A percentile compares a stretch with the other conserved stretches of the same genome.
Evolutionary conservation across 306 rosid genomes (phyloP).

Genomic region (Gillenia trifoliata): DNA sequence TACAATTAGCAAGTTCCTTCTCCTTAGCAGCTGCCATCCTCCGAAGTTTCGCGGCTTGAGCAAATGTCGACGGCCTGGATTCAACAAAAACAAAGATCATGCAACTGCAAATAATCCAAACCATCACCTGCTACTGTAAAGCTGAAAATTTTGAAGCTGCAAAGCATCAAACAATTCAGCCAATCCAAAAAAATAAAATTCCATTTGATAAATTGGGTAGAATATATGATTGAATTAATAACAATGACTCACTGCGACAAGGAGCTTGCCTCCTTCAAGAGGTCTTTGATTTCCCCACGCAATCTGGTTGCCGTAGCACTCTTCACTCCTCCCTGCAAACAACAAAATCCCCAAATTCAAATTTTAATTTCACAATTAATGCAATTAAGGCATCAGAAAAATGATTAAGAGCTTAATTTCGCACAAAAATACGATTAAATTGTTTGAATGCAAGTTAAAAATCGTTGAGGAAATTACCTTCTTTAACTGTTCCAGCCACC

Average conservation of each 20-base stretch:
- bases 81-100: constrained; percentile 13
- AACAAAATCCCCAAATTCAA: neutral
- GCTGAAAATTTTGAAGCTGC: neutral
- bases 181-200: neutral
- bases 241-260: constrained; percentile 69
- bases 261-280: constrained; percentile 70
- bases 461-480: constrained; percentile 29
- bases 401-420: neutral
- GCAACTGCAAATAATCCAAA: neutral
- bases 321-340: constrained; percentile 40
- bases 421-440: neutral
- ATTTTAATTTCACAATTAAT: neutral
- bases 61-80: constrained; percentile 81
- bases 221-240: neutral
- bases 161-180: neutral
- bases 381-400: neutral
- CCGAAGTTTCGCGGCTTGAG: constrained; percentile 81
- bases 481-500: constrained; percentile 49
- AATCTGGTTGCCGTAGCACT: constrained; percentile 39
- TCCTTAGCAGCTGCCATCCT: constrained; percentile 79
- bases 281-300: constrained; percentile 61
- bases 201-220: too few species aligned
- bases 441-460: neutral
- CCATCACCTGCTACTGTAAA: neutral
- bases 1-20: constrained; percentile 76